A percentile compares a stretch with the other conserved stretches of the same genome.
phyloP scores from a whole-genome alignment of 2,329 filamentous ascomycete genomes.

The Aureobasidium sp. region DNA sequence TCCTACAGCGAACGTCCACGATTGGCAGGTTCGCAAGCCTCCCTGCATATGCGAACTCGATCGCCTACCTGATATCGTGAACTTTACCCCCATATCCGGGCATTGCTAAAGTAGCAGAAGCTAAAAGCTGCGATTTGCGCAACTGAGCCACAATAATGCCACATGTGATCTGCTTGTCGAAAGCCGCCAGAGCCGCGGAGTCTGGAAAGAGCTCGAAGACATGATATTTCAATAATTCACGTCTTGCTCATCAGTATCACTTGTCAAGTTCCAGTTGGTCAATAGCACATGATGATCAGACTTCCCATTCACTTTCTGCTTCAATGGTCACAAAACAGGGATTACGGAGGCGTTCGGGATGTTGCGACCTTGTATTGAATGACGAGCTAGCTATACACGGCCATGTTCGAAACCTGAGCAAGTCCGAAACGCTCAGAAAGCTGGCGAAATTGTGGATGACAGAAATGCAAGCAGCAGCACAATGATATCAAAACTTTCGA shows the following conservation, averaged over 20 bases:
- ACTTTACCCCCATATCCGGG: neutral
- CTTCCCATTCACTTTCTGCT: neutral
- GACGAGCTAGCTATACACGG: too few species aligned
- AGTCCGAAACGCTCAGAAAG: too few species aligned
- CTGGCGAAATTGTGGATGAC: too few species aligned
- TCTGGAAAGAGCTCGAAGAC: neutral
- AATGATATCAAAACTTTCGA: too few species aligned
- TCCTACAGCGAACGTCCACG: neutral
- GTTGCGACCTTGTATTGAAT: too few species aligned
- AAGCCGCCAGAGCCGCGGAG: neutral
- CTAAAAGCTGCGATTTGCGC: neutral
- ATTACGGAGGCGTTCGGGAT: neutral
- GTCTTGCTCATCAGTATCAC: neutral
- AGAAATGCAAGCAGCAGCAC: too few species aligned
- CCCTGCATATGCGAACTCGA: slow-evolving; percentile 11
- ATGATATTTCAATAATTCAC: neutral
- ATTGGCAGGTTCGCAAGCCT: slow-evolving; percentile 7
- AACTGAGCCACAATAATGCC: neutral
- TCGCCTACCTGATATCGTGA: neutral
- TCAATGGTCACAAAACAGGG: neutral
- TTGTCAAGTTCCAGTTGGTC: neutral
- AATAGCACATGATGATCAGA: neutral
- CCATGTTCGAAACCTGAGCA: too few species aligned
- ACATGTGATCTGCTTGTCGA: neutral
- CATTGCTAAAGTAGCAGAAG: neutral